phyloP scores from a whole-genome alignment of 495 filamentous ascomycete genomes.

The Podospora appendiculata region DNA sequence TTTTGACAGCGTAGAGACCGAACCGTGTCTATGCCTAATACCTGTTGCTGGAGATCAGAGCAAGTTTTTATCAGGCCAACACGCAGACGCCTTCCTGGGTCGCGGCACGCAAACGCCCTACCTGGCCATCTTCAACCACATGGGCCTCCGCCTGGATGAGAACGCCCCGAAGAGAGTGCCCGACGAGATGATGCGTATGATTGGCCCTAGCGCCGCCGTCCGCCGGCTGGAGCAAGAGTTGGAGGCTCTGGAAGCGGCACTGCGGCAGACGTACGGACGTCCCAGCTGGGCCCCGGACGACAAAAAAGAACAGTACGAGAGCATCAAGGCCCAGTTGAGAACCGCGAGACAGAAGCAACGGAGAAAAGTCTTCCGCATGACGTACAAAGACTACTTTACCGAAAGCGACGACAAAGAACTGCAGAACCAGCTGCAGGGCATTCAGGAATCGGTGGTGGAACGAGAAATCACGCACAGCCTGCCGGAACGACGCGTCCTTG shows the following conservation, averaged over 20 bases:
- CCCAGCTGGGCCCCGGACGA: background rate
- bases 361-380: conserved; percentile 1
- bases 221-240: conserved; percentile 2
- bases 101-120: conserved; percentile 9
- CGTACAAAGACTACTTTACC: conserved; percentile 4
- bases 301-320: conserved; percentile 2
- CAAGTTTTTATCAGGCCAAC: too few relatives aligned
- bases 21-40: too few relatives aligned
- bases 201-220: conserved; percentile 7
- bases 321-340: conserved; percentile 2
- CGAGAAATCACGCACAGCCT: background rate
- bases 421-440: conserved; percentile 6
- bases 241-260: conserved; percentile 2
- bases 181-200: conserved; percentile 7
- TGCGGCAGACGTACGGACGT: conserved; percentile 2
- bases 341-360: conserved; percentile 7
- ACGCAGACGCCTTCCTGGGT: conserved; percentile 11
- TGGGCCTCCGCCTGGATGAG: conserved; percentile 5
- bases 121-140: conserved; percentile 12
- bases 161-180: conserved; percentile 10
- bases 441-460: background rate
- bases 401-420: conserved; percentile 6
- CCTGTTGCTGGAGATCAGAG: too few relatives aligned
- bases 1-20: too few relatives aligned
- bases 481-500: conserved; percentile 2